Evolutionary conservation across 164 flowering plant species (phyloP).

Genomic region (Cinnamomum micranthum): DNA sequence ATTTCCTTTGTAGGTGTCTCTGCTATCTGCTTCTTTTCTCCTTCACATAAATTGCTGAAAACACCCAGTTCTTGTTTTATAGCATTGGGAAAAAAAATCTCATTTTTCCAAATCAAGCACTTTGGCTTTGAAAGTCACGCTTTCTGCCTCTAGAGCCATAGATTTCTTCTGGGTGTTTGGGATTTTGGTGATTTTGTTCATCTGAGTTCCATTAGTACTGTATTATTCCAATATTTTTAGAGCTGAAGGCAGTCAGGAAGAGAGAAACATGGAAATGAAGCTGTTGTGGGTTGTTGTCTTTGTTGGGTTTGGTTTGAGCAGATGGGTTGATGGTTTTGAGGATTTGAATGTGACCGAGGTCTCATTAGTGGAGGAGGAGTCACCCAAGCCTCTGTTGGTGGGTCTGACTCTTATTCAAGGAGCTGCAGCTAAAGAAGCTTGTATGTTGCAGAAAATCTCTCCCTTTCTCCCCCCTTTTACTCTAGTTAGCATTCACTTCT

Average conservation of each 20-base stretch:
- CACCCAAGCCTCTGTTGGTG: constrained; percentile 44
- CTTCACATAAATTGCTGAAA: too few relatives aligned
- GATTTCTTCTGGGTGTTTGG: background rate
- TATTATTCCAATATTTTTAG: too few relatives aligned
- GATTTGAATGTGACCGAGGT: constrained; percentile 42
- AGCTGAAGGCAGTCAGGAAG: background rate
- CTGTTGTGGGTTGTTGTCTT: constrained; percentile 23
- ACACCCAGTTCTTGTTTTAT: background rate
- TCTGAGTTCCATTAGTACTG: background rate
- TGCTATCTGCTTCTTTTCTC: background rate
- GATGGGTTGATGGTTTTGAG: constrained; percentile 37
- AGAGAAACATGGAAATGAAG: constrained; percentile 18
- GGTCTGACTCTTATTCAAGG: constrained; percentile 61
- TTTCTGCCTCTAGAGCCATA: background rate
- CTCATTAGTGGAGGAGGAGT: constrained; percentile 3
- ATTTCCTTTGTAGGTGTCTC: too few relatives aligned
- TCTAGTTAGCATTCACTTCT: background rate
- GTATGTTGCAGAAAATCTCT: constrained; percentile 22
- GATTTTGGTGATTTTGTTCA: background rate
- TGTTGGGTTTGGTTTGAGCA: constrained; percentile 18
- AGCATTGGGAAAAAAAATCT: background rate
- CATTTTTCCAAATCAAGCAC: background rate
- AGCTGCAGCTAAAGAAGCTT: constrained; percentile 79
- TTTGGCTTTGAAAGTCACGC: background rate
- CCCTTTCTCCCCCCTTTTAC: background rate